Conservation (phyloP, 1,284 basidiomycete species). For the Sporisorium exsertum region DNA sequence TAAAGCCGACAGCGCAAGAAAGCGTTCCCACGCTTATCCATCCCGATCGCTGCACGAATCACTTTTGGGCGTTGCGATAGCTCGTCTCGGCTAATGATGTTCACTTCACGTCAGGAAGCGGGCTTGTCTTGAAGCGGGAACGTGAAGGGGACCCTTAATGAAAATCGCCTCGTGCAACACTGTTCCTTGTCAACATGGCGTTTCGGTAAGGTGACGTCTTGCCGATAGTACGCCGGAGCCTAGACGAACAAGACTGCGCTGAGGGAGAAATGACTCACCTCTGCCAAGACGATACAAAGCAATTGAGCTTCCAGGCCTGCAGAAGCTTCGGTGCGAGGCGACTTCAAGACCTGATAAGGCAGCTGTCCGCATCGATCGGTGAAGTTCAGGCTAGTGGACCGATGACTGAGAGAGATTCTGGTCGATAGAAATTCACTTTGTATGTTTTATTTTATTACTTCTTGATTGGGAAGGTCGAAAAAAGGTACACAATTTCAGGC, state of each 20-base stretch:
- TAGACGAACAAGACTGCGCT: too few relatives aligned
- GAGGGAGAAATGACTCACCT: background rate
- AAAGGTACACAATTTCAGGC: too few relatives aligned
- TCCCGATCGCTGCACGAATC: background rate
- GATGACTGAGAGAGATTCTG: background rate
- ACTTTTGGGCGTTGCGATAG: background rate
- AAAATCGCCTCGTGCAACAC: background rate
- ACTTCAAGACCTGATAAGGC: background rate
- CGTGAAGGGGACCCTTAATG: background rate
- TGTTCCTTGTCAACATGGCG: background rate
- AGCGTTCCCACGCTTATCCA: slow-evolving; percentile 2
- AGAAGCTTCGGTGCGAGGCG: background rate
- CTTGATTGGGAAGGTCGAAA: background rate
- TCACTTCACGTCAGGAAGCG: too few relatives aligned
- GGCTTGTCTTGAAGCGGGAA: too few relatives aligned
- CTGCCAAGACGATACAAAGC: too few relatives aligned
- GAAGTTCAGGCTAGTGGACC: background rate
- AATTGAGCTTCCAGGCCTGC: too few relatives aligned
- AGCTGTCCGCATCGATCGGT: background rate
- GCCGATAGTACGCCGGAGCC: background rate
- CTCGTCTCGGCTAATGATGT: slow-evolving; percentile 8
- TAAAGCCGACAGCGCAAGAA: background rate
- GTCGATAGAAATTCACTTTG: background rate
- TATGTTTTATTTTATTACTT: background rate
- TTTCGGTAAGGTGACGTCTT: background rate